These are phyloP conservation scores for Emericellopsis cladophorae DNA, from an alignment of 2,329 filamentous ascomycete genomes.

Conservation along the genomic window DNA sequence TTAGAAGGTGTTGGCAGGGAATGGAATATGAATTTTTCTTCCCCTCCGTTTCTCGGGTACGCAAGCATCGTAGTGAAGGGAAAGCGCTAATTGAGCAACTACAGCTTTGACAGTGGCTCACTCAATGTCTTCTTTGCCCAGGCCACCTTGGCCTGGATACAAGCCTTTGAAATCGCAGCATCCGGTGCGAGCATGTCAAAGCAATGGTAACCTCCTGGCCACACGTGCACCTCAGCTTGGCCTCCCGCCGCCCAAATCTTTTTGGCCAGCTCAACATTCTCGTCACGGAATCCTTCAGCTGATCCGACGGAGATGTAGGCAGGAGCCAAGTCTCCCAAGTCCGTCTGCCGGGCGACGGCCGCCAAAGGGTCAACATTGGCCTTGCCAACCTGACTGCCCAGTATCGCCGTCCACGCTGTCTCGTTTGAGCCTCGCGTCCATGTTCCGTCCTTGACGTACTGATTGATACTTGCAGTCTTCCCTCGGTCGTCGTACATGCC, in stretches of 20 bases:
- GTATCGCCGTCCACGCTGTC: slow-evolving; percentile 25
- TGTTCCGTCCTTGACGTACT: slow-evolving; percentile 16
- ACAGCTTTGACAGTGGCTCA: slow-evolving; percentile 2
- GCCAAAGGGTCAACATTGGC: slow-evolving; percentile 19
- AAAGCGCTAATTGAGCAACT: not conserved
- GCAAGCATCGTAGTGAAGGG: too few species aligned
- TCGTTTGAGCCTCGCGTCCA: slow-evolving; percentile 24
- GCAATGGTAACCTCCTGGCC: slow-evolving; percentile 25
- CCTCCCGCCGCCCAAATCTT: slow-evolving; percentile 26
- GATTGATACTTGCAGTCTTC: slow-evolving; percentile 14
- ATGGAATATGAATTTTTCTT: not conserved
- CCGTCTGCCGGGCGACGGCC: slow-evolving; percentile 16
- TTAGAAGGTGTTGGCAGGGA: not conserved
- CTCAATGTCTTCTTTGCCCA: slow-evolving; percentile 6
- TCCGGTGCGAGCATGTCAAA: slow-evolving; percentile 16
- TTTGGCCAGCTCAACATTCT: slow-evolving; percentile 24
- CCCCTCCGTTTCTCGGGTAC: not conserved
- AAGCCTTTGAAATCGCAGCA: slow-evolving; percentile 4
- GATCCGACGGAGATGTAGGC: slow-evolving; percentile 29
- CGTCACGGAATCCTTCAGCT: slow-evolving; percentile 28
- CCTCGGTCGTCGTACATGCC: slow-evolving; percentile 33
- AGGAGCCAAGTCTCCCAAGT: slow-evolving; percentile 24
- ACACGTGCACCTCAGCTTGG: slow-evolving; percentile 28
- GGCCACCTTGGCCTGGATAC: slow-evolving; percentile 5
- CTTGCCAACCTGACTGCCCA: slow-evolving; percentile 20